phyloP scores from a whole-genome alignment of 2,329 filamentous ascomycete species.

The Fusarium clavum region DNA sequence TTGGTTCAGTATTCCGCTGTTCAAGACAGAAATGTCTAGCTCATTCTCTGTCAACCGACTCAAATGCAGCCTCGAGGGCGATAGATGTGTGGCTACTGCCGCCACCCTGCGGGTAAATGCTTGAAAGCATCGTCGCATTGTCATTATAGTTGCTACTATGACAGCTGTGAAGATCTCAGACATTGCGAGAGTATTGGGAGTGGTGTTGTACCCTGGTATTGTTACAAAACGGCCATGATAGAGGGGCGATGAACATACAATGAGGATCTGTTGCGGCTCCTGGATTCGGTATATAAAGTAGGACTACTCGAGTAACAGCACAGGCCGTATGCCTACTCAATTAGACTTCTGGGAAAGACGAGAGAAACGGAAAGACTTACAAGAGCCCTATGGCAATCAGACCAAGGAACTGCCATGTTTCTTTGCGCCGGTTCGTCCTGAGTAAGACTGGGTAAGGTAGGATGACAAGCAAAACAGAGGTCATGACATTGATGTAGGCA shows the following conservation, averaged over 20 bases:
- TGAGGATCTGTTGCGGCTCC: constrained; percentile 2
- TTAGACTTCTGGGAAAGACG: neutral
- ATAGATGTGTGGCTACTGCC: too few species aligned
- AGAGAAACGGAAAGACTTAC: neutral
- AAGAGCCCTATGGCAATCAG: neutral
- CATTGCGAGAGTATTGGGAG: constrained; percentile 7
- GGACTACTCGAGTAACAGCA: neutral
- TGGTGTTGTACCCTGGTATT: neutral
- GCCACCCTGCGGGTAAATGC: too few species aligned
- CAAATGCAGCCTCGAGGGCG: too few species aligned
- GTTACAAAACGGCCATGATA: accelerated
- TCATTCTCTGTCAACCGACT: too few species aligned
- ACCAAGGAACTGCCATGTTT: constrained; percentile 8
- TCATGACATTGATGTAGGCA: constrained; percentile 3
- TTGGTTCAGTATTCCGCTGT: neutral
- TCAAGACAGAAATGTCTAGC: too few species aligned
- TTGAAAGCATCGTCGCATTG: constrained; percentile 10
- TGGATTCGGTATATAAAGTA: constrained; percentile 2
- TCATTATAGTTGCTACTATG: constrained; percentile 6
- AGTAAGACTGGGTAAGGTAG: constrained; percentile 3
- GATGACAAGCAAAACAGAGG: neutral
- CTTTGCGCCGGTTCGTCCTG: neutral
- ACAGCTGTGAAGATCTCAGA: constrained; percentile 5
- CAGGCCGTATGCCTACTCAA: neutral
- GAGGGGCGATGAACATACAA: neutral